Conservation (phyloP, 495 filamentous ascomycete species). For the Xylaria curta region DNA sequence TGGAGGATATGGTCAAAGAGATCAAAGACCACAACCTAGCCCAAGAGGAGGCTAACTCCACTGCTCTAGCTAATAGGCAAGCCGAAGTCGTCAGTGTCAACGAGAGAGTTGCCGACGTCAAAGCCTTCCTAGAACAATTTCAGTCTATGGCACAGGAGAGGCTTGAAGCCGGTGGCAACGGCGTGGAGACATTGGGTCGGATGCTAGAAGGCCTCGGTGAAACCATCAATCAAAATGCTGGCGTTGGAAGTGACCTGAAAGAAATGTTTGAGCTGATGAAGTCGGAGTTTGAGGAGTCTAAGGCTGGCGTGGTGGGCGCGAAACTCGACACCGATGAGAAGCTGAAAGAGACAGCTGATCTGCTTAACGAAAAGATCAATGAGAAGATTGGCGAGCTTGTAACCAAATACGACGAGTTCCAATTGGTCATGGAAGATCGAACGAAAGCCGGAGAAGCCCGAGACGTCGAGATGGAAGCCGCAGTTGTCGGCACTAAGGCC, state of each 20-base stretch:
- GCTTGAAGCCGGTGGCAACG: conserved; percentile 57
- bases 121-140: conserved; percentile 58
- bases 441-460: conserved; percentile 70
- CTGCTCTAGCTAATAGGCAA: conserved; percentile 78
- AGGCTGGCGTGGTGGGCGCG: conserved; percentile 68
- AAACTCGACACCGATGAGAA: conserved; percentile 81
- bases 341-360: conserved; percentile 71
- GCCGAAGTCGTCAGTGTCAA: conserved; percentile 57
- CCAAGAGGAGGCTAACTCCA: conserved; percentile 74
- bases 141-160: conserved; percentile 53
- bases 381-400: conserved; percentile 79
- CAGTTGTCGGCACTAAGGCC: conserved; percentile 72
- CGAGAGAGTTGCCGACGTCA: conserved; percentile 59
- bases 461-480: conserved; percentile 69
- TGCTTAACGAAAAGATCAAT: conserved; percentile 76
- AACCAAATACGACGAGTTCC: conserved; percentile 82
- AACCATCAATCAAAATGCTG: conserved; percentile 62
- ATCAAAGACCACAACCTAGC: conserved; percentile 70
- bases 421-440: conserved; percentile 70
- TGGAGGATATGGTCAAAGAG: conserved; percentile 67
- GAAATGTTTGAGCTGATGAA: conserved; percentile 81
- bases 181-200: conserved; percentile 58
- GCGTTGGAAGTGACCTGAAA: conserved; percentile 68
- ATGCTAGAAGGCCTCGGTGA: conserved; percentile 68
- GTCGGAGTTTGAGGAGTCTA: conserved; percentile 79